phyloP scores from a whole-genome alignment of 345 rosid genomes.

The Euphorbia lathyris region DNA sequence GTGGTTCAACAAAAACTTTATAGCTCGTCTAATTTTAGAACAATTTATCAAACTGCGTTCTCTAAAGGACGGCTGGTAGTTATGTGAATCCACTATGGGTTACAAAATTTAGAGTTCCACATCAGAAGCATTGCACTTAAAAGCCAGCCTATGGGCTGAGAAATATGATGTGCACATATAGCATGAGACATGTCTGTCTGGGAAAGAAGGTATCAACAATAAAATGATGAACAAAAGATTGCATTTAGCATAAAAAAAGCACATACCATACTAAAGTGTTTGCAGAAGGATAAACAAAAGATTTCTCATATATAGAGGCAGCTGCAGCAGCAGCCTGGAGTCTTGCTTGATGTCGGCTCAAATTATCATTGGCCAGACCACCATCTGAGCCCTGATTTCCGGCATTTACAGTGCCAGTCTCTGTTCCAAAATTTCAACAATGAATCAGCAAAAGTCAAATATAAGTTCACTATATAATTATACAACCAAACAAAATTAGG shows the following conservation, averaged over 20 bases:
- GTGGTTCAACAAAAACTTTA: not conserved
- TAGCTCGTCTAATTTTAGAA: not conserved
- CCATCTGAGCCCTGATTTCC: conserved; percentile 47
- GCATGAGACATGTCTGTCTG: not conserved
- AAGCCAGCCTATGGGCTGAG: not conserved
- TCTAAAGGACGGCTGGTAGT: not conserved
- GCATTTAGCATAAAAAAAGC: not conserved
- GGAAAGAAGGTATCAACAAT: not conserved
- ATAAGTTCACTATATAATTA: conserved; percentile 3
- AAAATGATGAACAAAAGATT: not conserved
- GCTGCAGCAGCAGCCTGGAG: conserved; percentile 83
- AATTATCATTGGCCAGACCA: conserved; percentile 32
- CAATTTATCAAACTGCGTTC: not conserved
- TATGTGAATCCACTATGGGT: not conserved
- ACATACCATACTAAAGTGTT: conserved; percentile 62
- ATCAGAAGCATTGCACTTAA: not conserved
- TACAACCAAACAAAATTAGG: not conserved
- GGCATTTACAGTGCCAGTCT: conserved; percentile 40
- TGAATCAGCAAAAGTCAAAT: conserved; percentile 12
- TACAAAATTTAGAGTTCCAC: not conserved
- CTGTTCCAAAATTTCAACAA: conserved; percentile 33
- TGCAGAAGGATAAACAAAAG: conserved; percentile 76
- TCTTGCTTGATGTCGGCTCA: conserved; percentile 68
- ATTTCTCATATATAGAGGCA: conserved; percentile 75
- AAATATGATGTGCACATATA: not conserved